Percentiles rank a stretch among this genome's conserved stretches.
These are phyloP conservation scores for Aspergillus aculeatinus DNA, from an alignment of 2,329 filamentous ascomycete species.

Conservation along the genomic window DNA sequence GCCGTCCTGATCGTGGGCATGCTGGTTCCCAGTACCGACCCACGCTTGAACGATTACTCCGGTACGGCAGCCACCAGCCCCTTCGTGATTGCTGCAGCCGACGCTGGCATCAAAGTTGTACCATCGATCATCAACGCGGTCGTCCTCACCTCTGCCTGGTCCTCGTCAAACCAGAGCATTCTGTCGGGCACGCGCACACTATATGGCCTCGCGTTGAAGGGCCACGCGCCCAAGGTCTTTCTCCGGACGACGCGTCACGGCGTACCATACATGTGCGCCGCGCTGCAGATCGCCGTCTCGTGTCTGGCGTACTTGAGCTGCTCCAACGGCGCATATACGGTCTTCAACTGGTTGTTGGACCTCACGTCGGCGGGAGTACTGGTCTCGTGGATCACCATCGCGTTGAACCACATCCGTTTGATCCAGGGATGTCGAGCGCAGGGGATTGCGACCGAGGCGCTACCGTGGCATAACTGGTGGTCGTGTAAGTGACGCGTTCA, in stretches of 20 bases:
- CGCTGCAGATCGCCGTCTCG: slow-evolving; percentile 42
- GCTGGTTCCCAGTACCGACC: slow-evolving; percentile 57
- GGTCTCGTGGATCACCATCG: slow-evolving; percentile 62
- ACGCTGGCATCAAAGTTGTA: slow-evolving; percentile 65
- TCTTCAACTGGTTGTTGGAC: slow-evolving; percentile 65
- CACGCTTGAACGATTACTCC: slow-evolving; percentile 19
- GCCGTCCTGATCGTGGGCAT: slow-evolving; percentile 60
- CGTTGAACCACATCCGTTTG: slow-evolving; percentile 61
- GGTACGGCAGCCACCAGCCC: slow-evolving; percentile 46
- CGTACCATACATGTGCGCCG: slow-evolving; percentile 47
- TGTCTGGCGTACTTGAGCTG: slow-evolving; percentile 48
- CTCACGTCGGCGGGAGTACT: slow-evolving; percentile 63
- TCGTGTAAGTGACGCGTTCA: slow-evolving; percentile 50
- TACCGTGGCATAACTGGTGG: slow-evolving; percentile 66
- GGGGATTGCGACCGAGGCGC: slow-evolving; percentile 48
- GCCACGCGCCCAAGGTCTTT: slow-evolving; percentile 54
- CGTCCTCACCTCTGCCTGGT: slow-evolving; percentile 70
- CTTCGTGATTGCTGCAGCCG: slow-evolving; percentile 70
- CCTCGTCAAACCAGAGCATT: slow-evolving; percentile 67
- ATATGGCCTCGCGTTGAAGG: slow-evolving; percentile 49
- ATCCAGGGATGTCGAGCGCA: slow-evolving; percentile 56
- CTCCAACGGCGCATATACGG: slow-evolving; percentile 55
- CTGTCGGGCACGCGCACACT: slow-evolving; percentile 55
- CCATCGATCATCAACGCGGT: slow-evolving; percentile 74
- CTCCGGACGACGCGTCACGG: slow-evolving; percentile 36